A percentile compares a stretch with the other conserved stretches of the same genome.
These are phyloP conservation scores for Vitis labrusca DNA, from an alignment of 164 flowering plant species.

Conservation along the genomic window DNA sequence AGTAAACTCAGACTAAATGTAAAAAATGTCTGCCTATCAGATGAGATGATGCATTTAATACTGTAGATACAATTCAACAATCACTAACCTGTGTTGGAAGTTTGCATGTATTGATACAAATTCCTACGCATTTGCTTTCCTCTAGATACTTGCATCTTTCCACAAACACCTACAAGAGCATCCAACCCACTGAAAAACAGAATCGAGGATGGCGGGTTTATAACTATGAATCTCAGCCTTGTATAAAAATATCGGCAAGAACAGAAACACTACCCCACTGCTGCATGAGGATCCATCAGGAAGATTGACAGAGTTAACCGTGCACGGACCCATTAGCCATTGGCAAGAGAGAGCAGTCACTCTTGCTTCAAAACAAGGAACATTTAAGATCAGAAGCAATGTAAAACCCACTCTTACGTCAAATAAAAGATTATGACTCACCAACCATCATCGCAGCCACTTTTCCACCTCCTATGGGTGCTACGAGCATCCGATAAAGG, in stretches of 20 bases:
- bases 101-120: constrained; percentile 88
- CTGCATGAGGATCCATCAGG: constrained; percentile 68
- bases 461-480: constrained; percentile 76
- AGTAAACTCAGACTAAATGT: neutral
- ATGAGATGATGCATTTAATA: neutral
- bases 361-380: constrained; percentile 58
- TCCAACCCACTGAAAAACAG: neutral
- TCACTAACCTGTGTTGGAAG: constrained; percentile 87
- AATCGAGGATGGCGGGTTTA: too few species aligned
- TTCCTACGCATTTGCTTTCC: constrained; percentile 90
- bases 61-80: neutral
- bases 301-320: constrained; percentile 67
- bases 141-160: constrained; percentile 92
- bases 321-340: constrained; percentile 92
- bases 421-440: constrained; percentile 34
- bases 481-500: constrained; percentile 64
- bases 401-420: neutral
- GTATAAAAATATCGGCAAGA: too few species aligned
- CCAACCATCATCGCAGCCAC: constrained; percentile 90
- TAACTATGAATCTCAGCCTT: too few species aligned
- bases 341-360: constrained; percentile 88
- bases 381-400: neutral
- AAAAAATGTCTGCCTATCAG: neutral
- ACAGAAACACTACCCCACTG: constrained; percentile 60
- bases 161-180: constrained; percentile 66